Evolutionary conservation across 257 asterid genomes (phyloP), one percentile per base, ranked within the genome.

Genomic region (Solanum etuberosum): DNA sequence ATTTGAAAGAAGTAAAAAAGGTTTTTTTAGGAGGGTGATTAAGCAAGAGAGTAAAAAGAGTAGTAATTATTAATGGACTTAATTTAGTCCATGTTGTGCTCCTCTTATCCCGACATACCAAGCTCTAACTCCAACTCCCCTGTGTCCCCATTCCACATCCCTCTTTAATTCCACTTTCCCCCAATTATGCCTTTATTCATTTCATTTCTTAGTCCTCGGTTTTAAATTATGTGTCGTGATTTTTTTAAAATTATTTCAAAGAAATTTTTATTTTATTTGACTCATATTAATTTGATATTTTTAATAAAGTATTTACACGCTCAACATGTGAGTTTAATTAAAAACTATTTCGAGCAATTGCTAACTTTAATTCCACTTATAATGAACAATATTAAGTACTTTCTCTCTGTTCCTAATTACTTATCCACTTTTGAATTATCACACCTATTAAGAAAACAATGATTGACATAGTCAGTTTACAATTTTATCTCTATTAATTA

Each of bases 51-150:
- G 68, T 23, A 42, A 9, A 9, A 40, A 9, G 12, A 4, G 4
- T 9, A 54, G 71, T 31, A 54, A 68, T 46, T 46, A 73, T 37
- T 27, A 59, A 59, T 87, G 65, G 83, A 80, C 40, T 73, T 67
- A 67, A 67, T 67, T 78, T 85, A 88, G 92, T 89, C 88, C 88
- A 54, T 43, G 89, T 57, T 59, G 78, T 89, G 90, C 89, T 88
- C 89, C 87, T 86, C 87, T 77, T 86, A 83, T 89, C 86, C 91
- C 91, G 88, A 89, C 92, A 91, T 83, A 73, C 59, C 85, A 65
- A 87, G 86, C 89, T 76, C 86, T 14, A 68, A 89, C 87, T 87
- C 85, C 88, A 78, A 89, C 86, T 83, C 74, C 59, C n/a, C 13
- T 63, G 59, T 86, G 67, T 67, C 74, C 65, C 82, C 35, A 71